Evolutionary conservation across 2,329 filamentous ascomycete genomes (phyloP).

Genomic region (Pyrenochaeta sp.): DNA sequence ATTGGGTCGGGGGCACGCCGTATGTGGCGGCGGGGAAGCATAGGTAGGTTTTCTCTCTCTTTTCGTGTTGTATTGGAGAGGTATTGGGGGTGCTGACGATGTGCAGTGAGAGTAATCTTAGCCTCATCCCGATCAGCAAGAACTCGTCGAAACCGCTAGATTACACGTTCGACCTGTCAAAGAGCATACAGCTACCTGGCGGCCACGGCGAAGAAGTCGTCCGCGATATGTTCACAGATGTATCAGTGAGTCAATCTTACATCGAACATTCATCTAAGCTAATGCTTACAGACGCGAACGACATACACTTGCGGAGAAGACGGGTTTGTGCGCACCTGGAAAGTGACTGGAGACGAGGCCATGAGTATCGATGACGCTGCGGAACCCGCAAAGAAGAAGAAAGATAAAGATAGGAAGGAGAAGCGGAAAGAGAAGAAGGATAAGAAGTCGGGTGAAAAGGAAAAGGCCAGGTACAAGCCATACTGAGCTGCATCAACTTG

Average conservation of each 20-base stretch:
- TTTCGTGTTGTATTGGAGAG: neutral
- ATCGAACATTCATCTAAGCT: neutral
- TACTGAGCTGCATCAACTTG: no score
- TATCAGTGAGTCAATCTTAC: constrained; percentile 32
- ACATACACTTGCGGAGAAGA: constrained; percentile 61
- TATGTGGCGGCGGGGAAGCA: constrained; percentile 72
- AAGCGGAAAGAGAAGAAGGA: constrained; percentile 44
- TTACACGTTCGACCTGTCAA: constrained; percentile 37
- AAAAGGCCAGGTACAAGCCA: constrained; percentile 50
- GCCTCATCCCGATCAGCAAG: constrained; percentile 41
- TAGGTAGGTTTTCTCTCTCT: constrained; percentile 60
- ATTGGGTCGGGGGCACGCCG: constrained; percentile 66
- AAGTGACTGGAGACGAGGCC: constrained; percentile 21
- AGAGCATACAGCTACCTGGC: constrained; percentile 44
- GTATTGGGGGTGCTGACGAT: constrained; percentile 3
- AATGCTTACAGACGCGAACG: constrained; percentile 32
- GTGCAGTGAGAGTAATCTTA: constrained; percentile 33
- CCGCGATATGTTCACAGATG: constrained; percentile 53
- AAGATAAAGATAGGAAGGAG: constrained; percentile 38
- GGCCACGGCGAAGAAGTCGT: constrained; percentile 60
- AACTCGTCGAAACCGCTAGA: constrained; percentile 28
- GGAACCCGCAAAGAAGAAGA: constrained; percentile 28
- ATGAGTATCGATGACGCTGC: constrained; percentile 38
- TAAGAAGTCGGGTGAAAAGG: constrained; percentile 36
- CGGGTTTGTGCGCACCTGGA: constrained; percentile 55